Base-by-base conservation (phyloP, 2,329 filamentous ascomycete genomes). In the Aspergillus alliaceus region DNA sequence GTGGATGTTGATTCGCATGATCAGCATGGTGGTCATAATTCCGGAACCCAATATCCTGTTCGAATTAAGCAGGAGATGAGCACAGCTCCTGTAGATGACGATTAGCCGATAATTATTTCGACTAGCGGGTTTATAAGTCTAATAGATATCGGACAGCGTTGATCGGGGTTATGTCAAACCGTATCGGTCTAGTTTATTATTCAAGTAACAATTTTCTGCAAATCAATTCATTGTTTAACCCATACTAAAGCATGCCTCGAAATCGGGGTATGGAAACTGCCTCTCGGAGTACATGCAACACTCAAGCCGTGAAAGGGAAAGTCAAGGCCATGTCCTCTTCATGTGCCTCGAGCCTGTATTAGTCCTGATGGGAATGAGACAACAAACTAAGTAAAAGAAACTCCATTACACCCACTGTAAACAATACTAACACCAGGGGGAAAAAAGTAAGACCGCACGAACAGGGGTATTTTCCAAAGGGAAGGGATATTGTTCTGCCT, bases 41-140 rank as follows among this genome's bases (percentile, higher is more conserved):
- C 48, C n/a, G 20, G 35, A 1, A 44, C 34, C 12, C 47, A 47
- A 11, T 53, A 49, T n/a, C 54, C 34, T 8, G 56, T 66, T 4
- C 50, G 59, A 15, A 60, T 65, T 20, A 66, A 65, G 29, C 54
- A 59, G 52, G 63, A 66, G 47, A 56, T 48, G 44, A 32, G 44
- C 8, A 48, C 44, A 57, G 46, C 51, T 57, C 34, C 46, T 53
- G 31, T 57, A 58, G 20, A 58, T 49, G 31, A 51, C 31, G 9
- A 39, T 55, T 46, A 57, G 40, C 32, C 11, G 27, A 35, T 32
- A 31, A 48, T 7, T 22, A 40, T 34, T n/a, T 31, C 14, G 37
- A 52, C 8, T 52, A 42, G 15, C 47, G 9, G 12, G 32, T 35
- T 14, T 39, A 12, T 35, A 34, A 57, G 53, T n/a, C 22, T 11